Evolutionary conservation across 2,329 filamentous ascomycete species (phyloP).

Genomic region (Ilyonectria destructans): DNA sequence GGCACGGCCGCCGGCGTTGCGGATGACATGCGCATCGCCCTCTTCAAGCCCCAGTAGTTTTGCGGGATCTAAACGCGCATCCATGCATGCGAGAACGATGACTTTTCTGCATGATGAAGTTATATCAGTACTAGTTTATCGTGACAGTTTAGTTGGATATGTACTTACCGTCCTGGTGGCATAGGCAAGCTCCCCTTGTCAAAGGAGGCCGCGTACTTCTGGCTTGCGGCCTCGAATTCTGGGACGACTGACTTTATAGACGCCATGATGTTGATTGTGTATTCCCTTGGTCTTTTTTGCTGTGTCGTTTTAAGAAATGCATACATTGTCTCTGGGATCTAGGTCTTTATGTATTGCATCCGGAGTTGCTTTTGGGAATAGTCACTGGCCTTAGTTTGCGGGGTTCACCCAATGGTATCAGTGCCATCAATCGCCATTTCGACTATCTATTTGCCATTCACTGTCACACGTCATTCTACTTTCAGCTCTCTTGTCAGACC

Average conservation of each 20-base stretch:
- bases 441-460: conserved; percentile 23
- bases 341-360: conserved; percentile 15
- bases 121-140: background rate
- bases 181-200: conserved; percentile 44
- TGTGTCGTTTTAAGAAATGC: background rate
- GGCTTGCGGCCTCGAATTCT: conserved; percentile 46
- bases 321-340: background rate
- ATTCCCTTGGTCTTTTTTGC: background rate
- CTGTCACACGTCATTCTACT: conserved; percentile 9
- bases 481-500: background rate
- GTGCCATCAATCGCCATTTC: conserved; percentile 32
- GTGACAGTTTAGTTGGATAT: background rate
- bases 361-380: conserved; percentile 20
- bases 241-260: conserved; percentile 35
- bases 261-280: conserved; percentile 46
- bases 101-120: conserved; percentile 48
- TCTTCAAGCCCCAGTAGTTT: conserved; percentile 42
- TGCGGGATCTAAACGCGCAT: conserved; percentile 78
- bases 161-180: conserved; percentile 44
- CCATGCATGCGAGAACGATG: conserved; percentile 82
- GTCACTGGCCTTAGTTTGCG: conserved; percentile 23
- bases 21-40: conserved; percentile 86
- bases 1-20: conserved; percentile 80
- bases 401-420: conserved; percentile 28
- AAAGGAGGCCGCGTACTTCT: conserved; percentile 41